phyloP scores from a whole-genome alignment of 192 early-diverging fungal species.

The Blastocladiella britannica region DNA sequence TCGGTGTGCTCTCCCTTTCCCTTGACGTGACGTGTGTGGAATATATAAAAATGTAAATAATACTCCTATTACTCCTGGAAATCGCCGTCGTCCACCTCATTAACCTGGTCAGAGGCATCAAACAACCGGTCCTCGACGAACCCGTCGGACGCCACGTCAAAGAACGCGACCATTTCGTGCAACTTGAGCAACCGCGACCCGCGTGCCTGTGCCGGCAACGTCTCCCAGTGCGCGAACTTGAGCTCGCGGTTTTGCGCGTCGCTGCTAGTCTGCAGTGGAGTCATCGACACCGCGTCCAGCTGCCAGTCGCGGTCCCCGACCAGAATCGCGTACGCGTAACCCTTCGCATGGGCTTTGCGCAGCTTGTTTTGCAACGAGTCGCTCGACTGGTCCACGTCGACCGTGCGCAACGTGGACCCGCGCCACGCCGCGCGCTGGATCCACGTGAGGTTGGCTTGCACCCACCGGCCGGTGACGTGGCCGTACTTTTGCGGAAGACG shows the following conservation, averaged over 20 bases:
- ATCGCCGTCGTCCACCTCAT: too few relatives aligned
- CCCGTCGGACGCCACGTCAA: too few relatives aligned
- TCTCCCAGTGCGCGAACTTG: not conserved
- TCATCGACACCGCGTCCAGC: not conserved
- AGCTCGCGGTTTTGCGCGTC: not conserved
- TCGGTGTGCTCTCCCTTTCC: too few relatives aligned
- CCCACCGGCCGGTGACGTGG: not conserved
- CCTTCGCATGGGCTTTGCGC: slow-evolving; percentile 61
- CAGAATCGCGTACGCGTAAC: not conserved
- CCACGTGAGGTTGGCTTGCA: not conserved
- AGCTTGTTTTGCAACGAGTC: slow-evolving; percentile 93
- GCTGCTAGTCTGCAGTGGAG: too few relatives aligned
- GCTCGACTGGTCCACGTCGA: slow-evolving; percentile 64
- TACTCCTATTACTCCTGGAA: too few relatives aligned
- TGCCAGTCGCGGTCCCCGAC: not conserved
- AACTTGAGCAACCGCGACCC: too few relatives aligned
- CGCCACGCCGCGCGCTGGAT: not conserved
- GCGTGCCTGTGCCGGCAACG: too few relatives aligned
- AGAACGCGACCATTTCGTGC: too few relatives aligned
- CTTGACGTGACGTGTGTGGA: too few relatives aligned
- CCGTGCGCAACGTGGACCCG: not conserved
- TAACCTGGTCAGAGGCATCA: too few relatives aligned
- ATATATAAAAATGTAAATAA: too few relatives aligned
- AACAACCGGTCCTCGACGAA: too few relatives aligned
- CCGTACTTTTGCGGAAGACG: not conserved